Evolutionary conservation across 345 rosid species (phyloP), one percentile per base, ranked within the genome.

Genomic region (Ailanthus altissimus): DNA sequence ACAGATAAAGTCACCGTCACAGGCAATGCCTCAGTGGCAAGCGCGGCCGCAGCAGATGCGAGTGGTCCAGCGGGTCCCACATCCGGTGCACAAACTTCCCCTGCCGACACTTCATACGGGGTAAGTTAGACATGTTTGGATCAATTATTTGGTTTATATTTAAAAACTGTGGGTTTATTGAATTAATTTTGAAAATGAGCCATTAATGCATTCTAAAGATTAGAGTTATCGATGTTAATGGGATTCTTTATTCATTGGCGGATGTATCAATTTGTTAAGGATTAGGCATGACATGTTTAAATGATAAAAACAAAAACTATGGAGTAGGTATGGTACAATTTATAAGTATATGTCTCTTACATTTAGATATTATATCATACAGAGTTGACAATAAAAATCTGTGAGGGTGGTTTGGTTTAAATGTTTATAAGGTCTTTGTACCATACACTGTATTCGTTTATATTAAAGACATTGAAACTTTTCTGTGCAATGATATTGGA

Each of bases 51-150:
- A 70, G 79, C 85, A 74, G 49, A 59, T 74, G 58, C 54, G 81
- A 58, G 10, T 72, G 68, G 64, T 46, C 75, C 79, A 83, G 23
- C 79, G 87, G 69, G 60, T 81, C 40, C 77, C 78, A 66, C 90
- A 83, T n/a, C 86, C 85, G 8, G 80, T 85, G 75, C 88, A 85
- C 25, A 83, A 67, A 59, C 77, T 83, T 76, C 79, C 81, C 11
- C 62, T 73, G 74, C 86, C 60, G 45, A 72, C 82, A 62, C 73
- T 51, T 77, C 87, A 49, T 74, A 59, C 61, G 49, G 72, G 75
- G 91, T 88, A 78, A 84, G 70, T 57, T 64, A 32, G 38, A 32
- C 2, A 32, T n/a, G 63, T 53, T 49, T 16, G 11, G 26, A 25
- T 56, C 51, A 21, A 62, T 18, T 36, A 10, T 66, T 64, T 28